phyloP scores from a whole-genome alignment of 2,329 filamentous ascomycete species.

The Uncinocarpus reesii region DNA sequence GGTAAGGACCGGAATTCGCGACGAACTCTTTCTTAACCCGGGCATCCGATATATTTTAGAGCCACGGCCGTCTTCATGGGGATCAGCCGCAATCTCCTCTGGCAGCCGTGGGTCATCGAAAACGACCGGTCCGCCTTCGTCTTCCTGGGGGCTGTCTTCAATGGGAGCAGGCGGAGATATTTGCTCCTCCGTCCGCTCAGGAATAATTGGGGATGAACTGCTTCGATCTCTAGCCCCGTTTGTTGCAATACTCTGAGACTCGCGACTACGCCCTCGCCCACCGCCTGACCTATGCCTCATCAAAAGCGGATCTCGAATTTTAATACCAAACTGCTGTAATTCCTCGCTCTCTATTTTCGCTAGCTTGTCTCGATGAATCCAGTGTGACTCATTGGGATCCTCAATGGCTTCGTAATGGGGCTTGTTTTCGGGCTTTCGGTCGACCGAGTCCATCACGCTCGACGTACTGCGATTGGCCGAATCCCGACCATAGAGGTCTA shows the following conservation, averaged over 20 bases:
- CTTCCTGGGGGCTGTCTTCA: constrained; percentile 32
- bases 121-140: constrained; percentile 25
- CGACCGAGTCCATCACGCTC: constrained; percentile 21
- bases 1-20: constrained; percentile 79
- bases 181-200: constrained; percentile 28
- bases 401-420: constrained; percentile 12
- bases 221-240: constrained; percentile 26
- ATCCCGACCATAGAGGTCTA: constrained; percentile 30
- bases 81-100: constrained; percentile 60
- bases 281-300: constrained; percentile 29
- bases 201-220: constrained; percentile 28
- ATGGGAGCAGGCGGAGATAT: constrained; percentile 28
- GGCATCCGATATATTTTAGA: constrained; percentile 45
- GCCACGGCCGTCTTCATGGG: constrained; percentile 23
- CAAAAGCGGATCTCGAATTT: constrained; percentile 30
- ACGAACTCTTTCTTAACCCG: constrained; percentile 51
- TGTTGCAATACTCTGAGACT: constrained; percentile 26
- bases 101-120: constrained; percentile 59
- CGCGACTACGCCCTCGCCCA: constrained; percentile 30
- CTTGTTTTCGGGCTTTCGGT: constrained; percentile 12
- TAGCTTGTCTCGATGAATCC: constrained; percentile 44
- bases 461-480: constrained; percentile 19
- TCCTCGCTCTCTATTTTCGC: constrained; percentile 43
- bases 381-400: constrained; percentile 33
- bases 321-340: constrained; percentile 39